These are phyloP conservation scores for Candida tetrigidarum DNA, from an alignment of 1,139 yeast genomes.

Conservation along the genomic window DNA sequence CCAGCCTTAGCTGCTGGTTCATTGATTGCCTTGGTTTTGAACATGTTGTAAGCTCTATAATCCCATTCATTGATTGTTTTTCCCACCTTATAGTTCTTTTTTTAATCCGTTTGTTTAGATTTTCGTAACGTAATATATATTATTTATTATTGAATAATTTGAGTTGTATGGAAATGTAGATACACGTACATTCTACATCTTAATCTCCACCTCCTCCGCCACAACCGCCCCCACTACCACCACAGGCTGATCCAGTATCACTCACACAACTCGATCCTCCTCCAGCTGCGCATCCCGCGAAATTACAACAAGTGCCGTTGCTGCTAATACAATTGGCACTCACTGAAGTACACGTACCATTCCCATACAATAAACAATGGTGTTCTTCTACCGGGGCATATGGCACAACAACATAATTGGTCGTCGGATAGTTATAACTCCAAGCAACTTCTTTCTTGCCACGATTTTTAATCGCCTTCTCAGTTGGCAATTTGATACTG, in stretches of 20 bases:
- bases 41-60: slow-evolving; percentile 3
- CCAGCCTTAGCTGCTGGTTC: slow-evolving; percentile 3
- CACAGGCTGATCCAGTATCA: too few species aligned
- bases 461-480: slow-evolving; percentile 1
- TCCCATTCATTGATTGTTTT: neutral
- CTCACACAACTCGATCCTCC: too few species aligned
- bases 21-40: slow-evolving; percentile 7
- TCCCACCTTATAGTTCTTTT: neutral
- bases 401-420: neutral
- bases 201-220: neutral
- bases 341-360: neutral
- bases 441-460: neutral
- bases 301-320: too few species aligned
- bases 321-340: too few species aligned
- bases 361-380: neutral
- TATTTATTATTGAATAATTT: too few species aligned
- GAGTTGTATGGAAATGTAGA: too few species aligned
- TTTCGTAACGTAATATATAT: too few species aligned
- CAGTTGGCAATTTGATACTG: slow-evolving; percentile 18
- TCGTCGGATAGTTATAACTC: neutral
- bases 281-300: too few species aligned
- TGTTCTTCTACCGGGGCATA: neutral
- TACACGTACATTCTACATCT: neutral
- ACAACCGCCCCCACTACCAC: too few species aligned
- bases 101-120: too few species aligned